Conservation (phyloP, 768 basidiomycete species). For the Trametes elegans region DNA sequence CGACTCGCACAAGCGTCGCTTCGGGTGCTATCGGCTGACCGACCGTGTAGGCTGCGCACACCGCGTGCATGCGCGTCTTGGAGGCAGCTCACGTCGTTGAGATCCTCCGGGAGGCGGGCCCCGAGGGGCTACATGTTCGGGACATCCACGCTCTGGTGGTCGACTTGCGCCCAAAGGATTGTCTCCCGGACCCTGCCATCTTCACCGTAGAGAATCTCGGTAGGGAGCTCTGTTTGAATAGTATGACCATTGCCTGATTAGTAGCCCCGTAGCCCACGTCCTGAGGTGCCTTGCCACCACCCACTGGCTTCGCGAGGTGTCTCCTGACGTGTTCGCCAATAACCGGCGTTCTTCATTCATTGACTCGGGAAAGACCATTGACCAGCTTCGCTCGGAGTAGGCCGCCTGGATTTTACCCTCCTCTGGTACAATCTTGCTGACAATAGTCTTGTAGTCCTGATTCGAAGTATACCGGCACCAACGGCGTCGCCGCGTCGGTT, state of each 20-base stretch:
- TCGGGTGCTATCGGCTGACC: too few species aligned
- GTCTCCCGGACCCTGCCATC: neutral
- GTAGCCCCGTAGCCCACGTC: slow-evolving; percentile 50
- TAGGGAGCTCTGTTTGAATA: slow-evolving; percentile 31
- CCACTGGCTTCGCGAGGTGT: slow-evolving; percentile 66
- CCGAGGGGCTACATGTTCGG: slow-evolving; percentile 47
- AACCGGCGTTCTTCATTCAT: slow-evolving; percentile 68
- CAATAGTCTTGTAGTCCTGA: slow-evolving; percentile 52
- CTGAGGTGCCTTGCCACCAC: slow-evolving; percentile 77
- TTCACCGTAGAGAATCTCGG: slow-evolving; percentile 46
- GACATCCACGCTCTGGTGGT: slow-evolving; percentile 37
- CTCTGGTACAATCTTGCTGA: too few species aligned
- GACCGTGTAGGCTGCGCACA: slow-evolving; percentile 77
- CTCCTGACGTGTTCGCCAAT: slow-evolving; percentile 69
- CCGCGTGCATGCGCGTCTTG: slow-evolving; percentile 70
- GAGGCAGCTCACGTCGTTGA: slow-evolving; percentile 72
- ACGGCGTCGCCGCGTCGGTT: slow-evolving; percentile 69
- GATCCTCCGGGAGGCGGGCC: slow-evolving; percentile 64
- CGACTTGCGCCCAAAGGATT: slow-evolving; percentile 7
- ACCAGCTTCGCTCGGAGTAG: slow-evolving; percentile 49
- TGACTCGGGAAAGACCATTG: slow-evolving; percentile 61
- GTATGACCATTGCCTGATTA: neutral
- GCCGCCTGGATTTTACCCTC: too few species aligned
- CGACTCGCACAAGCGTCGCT: slow-evolving; percentile 58
- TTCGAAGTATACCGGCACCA: slow-evolving; percentile 62